Conservation (phyloP, 2,329 filamentous ascomycete species). For the Phyllosticta paracitricarpa region DNA sequence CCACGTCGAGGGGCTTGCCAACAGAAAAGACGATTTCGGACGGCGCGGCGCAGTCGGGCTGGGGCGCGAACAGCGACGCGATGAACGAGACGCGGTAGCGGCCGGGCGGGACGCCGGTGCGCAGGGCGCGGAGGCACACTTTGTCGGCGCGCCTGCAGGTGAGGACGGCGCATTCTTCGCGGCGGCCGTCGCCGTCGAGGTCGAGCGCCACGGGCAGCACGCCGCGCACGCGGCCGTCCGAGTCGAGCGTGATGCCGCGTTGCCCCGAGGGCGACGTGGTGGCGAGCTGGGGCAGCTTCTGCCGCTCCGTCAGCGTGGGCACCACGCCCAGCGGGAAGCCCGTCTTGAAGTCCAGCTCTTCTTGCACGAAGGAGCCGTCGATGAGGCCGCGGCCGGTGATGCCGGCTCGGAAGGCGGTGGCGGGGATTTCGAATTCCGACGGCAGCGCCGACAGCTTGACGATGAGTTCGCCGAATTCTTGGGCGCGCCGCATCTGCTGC, state of each 20-base stretch:
- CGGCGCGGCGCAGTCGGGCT: conserved; percentile 15
- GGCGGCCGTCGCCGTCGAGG: conserved; percentile 24
- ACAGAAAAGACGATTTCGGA: conserved; percentile 27
- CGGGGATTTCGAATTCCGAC: conserved; percentile 25
- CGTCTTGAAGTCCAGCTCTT: conserved; percentile 30
- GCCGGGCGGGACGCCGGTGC: conserved; percentile 28
- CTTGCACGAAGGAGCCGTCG: conserved; percentile 21
- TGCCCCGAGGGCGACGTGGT: conserved; percentile 21
- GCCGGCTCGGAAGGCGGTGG: conserved; percentile 23
- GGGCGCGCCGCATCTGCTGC: conserved; percentile 21
- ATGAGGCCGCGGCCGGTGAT: conserved; percentile 22
- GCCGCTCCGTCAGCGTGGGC: conserved; percentile 16
- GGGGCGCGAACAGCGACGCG: conserved; percentile 15
- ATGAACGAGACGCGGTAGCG: conserved; percentile 28
- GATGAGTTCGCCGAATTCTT: conserved; percentile 25
- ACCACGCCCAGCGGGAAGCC: conserved; percentile 21
- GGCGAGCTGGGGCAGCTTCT: conserved; percentile 18
- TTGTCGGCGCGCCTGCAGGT: conserved; percentile 24
- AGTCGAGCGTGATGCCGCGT: conserved; percentile 21
- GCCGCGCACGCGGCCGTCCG: conserved; percentile 18
- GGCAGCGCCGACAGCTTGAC: conserved; percentile 27
- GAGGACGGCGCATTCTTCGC: conserved; percentile 26
- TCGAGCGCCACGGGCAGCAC: conserved; percentile 27
- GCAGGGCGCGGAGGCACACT: conserved; percentile 25
- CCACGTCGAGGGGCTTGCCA: conserved; percentile 25